Evolutionary conservation across 352 stramenopile genomes (phyloP).

Genomic region (Globisporangium mamillatum): DNA sequence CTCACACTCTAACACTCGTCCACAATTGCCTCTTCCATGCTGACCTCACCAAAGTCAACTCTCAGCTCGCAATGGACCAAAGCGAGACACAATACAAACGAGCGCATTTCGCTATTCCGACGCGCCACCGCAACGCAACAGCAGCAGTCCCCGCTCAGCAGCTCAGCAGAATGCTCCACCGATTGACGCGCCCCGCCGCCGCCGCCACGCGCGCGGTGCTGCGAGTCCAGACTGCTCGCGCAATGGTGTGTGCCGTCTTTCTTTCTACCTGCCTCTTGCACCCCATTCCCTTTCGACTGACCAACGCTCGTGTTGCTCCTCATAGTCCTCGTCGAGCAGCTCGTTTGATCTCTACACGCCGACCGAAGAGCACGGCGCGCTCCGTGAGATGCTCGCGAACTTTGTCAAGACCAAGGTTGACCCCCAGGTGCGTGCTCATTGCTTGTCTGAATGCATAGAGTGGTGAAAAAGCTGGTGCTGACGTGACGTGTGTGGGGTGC

Average conservation of each 20-base stretch:
- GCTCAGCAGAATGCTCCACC: slow-evolving; percentile 11
- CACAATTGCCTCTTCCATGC: background rate
- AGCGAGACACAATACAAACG: background rate
- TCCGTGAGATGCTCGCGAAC: slow-evolving; percentile 92
- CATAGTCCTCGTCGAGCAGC: slow-evolving; percentile 12
- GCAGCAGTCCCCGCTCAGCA: background rate
- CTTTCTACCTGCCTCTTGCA: background rate
- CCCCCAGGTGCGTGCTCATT: slow-evolving; percentile 75
- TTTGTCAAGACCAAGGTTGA: slow-evolving; percentile 97
- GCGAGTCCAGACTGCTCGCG: background rate
- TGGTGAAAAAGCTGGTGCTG: background rate
- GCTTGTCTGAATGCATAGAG: background rate
- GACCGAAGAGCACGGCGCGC: slow-evolving; percentile 84
- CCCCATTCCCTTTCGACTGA: background rate
- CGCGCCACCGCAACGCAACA: background rate
- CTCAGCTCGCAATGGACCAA: background rate
- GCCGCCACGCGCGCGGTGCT: slow-evolving; percentile 14
- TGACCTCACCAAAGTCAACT: background rate
- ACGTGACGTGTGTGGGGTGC: background rate
- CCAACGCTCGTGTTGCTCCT: background rate
- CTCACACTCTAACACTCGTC: background rate
- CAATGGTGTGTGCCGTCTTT: slow-evolving; percentile 2
- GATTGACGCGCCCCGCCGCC: slow-evolving; percentile 26
- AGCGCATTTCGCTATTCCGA: slow-evolving; percentile 1
- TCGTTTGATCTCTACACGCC: slow-evolving; percentile 82